Evolutionary conservation across 345 rosid species (phyloP).

Genomic region (Hypericum perforatum): DNA sequence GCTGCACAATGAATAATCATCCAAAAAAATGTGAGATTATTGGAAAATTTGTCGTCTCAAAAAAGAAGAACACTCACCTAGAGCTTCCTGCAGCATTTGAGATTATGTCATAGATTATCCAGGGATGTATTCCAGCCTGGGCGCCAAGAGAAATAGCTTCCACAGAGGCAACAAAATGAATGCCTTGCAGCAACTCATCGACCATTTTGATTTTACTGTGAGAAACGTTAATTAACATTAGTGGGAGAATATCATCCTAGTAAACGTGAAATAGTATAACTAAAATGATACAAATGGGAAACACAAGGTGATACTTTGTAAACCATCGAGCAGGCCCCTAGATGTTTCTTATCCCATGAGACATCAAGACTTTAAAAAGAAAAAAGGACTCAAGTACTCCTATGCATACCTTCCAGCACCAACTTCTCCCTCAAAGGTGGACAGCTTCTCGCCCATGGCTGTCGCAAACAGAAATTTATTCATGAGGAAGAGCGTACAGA

Average conservation of each 20-base stretch:
- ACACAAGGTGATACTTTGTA: no score
- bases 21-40: slow-evolving; percentile 1
- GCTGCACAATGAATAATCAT: slow-evolving; percentile 5
- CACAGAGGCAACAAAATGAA: slow-evolving; percentile 78
- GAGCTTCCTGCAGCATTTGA: slow-evolving; percentile 99
- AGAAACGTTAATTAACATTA: slow-evolving; percentile 8
- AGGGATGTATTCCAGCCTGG: slow-evolving; percentile 70
- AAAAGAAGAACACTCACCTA: slow-evolving; percentile 39
- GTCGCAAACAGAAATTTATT: slow-evolving; percentile 15
- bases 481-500: slow-evolving; percentile 7
- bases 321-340: no score
- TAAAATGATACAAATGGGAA: no score
- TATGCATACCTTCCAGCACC: slow-evolving; percentile 67
- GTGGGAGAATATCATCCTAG: neutral
- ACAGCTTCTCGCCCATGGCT: slow-evolving; percentile 73
- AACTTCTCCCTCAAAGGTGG: slow-evolving; percentile 62
- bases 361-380: neutral
- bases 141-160: slow-evolving; percentile 81
- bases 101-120: slow-evolving; percentile 86
- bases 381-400: slow-evolving; percentile 7
- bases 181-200: slow-evolving; percentile 69
- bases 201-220: slow-evolving; percentile 75
- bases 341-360: neutral
- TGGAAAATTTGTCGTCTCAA: neutral
- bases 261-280: neutral